phyloP scores from a whole-genome alignment of 495 filamentous ascomycete genomes.

The Jackrogersella multiformis region DNA sequence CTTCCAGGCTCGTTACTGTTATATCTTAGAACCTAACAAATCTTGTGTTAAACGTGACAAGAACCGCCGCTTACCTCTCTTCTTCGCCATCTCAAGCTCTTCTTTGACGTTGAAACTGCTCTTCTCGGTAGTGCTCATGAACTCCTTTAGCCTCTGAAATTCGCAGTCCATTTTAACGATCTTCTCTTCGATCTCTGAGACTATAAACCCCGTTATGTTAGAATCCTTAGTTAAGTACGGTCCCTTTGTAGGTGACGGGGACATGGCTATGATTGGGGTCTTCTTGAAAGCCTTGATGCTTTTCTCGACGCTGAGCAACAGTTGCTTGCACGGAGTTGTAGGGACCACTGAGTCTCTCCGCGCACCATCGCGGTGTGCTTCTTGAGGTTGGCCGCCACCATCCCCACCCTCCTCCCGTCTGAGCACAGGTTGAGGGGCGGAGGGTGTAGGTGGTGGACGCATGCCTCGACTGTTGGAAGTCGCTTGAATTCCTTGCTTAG shows the following conservation, averaged over 20 bases:
- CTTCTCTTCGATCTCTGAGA: slow-evolving; percentile 74
- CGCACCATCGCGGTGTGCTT: background rate
- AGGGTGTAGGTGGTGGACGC: slow-evolving; percentile 14
- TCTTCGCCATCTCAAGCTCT: slow-evolving; percentile 73
- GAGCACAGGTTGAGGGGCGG: slow-evolving; percentile 5
- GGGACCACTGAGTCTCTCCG: slow-evolving; percentile 51
- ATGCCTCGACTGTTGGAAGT: slow-evolving; percentile 36
- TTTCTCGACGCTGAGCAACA: slow-evolving; percentile 19
- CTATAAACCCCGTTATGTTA: slow-evolving; percentile 66
- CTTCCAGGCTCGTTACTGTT: slow-evolving; percentile 74
- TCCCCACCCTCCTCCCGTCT: slow-evolving; percentile 7
- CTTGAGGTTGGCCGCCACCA: background rate
- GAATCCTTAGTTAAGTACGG: slow-evolving; percentile 77
- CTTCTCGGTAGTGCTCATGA: slow-evolving; percentile 67
- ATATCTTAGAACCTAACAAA: slow-evolving; percentile 5
- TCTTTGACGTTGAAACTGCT: slow-evolving; percentile 73
- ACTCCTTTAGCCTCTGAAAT: slow-evolving; percentile 66
- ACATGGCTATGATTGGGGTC: slow-evolving; percentile 21
- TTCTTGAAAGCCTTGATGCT: slow-evolving; percentile 25
- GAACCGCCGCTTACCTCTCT: slow-evolving; percentile 68
- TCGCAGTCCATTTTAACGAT: slow-evolving; percentile 73
- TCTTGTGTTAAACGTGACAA: background rate
- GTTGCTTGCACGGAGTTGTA: slow-evolving; percentile 29
- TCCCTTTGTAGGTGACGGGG: slow-evolving; percentile 53
- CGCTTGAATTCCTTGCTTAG: slow-evolving; percentile 51